These are phyloP conservation scores for Stephanodiscus minutulus DNA, from an alignment of 108 stramenopile species.

Conservation along the genomic window DNA sequence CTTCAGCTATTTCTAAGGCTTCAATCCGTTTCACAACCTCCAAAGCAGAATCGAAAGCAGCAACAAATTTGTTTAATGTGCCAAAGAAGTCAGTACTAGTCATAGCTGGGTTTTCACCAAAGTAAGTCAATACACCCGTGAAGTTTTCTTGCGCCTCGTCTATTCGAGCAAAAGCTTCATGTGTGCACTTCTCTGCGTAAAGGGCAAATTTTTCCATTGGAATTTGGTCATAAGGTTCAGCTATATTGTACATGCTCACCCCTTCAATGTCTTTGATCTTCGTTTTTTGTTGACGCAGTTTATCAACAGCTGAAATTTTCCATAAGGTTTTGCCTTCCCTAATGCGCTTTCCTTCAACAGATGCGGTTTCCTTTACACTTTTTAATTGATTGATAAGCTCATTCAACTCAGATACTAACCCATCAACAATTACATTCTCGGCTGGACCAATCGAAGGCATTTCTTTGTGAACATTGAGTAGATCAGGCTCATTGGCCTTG, in stretches of 20 bases:
- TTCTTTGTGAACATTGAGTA: slow-evolving; percentile 70
- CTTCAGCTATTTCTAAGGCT: slow-evolving; percentile 44
- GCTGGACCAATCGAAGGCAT: slow-evolving; percentile 64
- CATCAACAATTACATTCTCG: slow-evolving; percentile 65
- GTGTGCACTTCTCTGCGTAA: slow-evolving; percentile 52
- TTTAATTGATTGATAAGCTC: slow-evolving; percentile 59
- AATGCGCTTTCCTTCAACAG: slow-evolving; percentile 58
- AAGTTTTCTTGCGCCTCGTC: slow-evolving; percentile 70
- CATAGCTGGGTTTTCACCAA: slow-evolving; percentile 91
- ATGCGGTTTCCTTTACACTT: slow-evolving; percentile 57
- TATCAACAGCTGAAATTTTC: slow-evolving; percentile 47
- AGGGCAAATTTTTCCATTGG: slow-evolving; percentile 77
- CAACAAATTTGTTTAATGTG: slow-evolving; percentile 75
- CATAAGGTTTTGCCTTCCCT: slow-evolving; percentile 43
- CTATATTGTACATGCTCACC: slow-evolving; percentile 70
- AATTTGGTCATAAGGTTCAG: slow-evolving; percentile 58
- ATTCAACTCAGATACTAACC: slow-evolving; percentile 62
- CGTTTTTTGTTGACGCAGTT: slow-evolving; percentile 67
- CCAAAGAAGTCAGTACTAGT: slow-evolving; percentile 85
- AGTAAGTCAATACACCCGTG: slow-evolving; percentile 66
- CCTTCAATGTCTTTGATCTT: slow-evolving; percentile 54
- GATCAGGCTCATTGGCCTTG: slow-evolving; percentile 66
- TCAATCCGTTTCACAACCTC: slow-evolving; percentile 73
- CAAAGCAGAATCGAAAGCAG: slow-evolving; percentile 63
- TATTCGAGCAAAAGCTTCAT: slow-evolving; percentile 56